Conservation (phyloP, 306 rosid genomes). For the Cicer bijugum region DNA sequence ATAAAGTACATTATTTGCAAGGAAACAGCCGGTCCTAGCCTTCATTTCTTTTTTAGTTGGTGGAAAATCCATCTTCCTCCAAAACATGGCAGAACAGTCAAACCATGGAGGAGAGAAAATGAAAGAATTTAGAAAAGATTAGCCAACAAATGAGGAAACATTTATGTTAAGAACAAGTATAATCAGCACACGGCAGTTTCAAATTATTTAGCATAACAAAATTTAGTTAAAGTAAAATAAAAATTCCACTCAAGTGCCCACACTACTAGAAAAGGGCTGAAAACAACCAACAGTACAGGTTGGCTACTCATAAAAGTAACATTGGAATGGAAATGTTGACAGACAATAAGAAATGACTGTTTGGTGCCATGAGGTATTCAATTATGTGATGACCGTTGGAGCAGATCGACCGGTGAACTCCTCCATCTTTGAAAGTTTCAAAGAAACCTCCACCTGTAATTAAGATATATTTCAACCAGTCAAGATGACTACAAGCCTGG, state of each 20-base stretch:
- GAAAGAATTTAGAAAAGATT: background rate
- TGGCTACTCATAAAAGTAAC: conserved; percentile 37
- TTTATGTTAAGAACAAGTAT: conserved; percentile 17
- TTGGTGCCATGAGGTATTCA: background rate
- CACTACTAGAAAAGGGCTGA: conserved; percentile 29
- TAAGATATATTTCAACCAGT: conserved; percentile 2
- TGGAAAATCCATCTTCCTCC: conserved; percentile 31
- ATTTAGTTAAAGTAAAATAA: conserved; percentile 46
- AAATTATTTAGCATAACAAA: conserved; percentile 60
- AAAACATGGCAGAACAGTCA: background rate
- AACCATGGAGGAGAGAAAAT: background rate
- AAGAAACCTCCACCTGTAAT: conserved; percentile 90
- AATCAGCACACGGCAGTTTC: conserved; percentile 35
- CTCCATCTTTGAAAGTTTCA: conserved; percentile 91
- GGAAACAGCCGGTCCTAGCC: conserved; percentile 1
- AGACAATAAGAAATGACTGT: conserved; percentile 39
- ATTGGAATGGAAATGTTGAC: conserved; percentile 40
- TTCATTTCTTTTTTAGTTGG: conserved; percentile 15
- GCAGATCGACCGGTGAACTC: conserved; percentile 92
- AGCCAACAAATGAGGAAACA: conserved; percentile 9
- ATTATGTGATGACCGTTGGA: conserved; percentile 88
- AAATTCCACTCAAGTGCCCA: conserved; percentile 39
- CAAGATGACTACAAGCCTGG: conserved; percentile 16
- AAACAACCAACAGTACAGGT: conserved; percentile 44
- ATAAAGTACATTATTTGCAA: background rate